Evolutionary conservation across 345 rosid species (phyloP), one percentile per base, ranked within the genome.

Genomic region (Physaria fendleri): DNA sequence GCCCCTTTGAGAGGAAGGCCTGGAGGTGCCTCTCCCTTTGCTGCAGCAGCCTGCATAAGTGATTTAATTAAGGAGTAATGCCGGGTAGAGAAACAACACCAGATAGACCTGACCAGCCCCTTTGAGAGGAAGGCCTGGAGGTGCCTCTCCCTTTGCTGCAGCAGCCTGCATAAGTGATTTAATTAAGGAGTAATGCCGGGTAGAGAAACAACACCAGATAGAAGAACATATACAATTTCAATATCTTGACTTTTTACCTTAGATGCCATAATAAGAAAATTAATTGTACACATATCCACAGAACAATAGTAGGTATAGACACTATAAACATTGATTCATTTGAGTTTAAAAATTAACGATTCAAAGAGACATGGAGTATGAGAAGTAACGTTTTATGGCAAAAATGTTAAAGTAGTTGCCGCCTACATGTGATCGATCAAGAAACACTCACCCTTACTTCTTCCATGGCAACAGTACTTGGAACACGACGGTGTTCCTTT

Each of bases 61-160:
- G 43, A 42, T 45, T 62, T 30, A 62, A 16, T 34, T 56, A 35
- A 51, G 49, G 27, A 50, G 42, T 12, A 58, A 28, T 64, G 56
- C 32, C 11, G 17, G 20, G 30, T 20, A 25, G 45, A 41, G 44
- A 57, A 55, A 55, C 38, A 47, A 57, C 24, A 18, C 13, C 27
- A 48, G 41, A 50, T n/a, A n/a, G n/a, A n/a, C n/a, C n/a, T n/a
- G 97, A 63, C 96, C 97, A 59, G 95, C 97, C 53, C 97, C 95
- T 75, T 94, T 94, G 44, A 94, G 74, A 76, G 97, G 99, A 54
- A 94, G 95, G 65, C 99, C 99, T 33, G 87, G 95, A 76, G 97
- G 99, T 56, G 99, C 97, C 80, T 94, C 99, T 72, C 99, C 97
- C 80, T 94, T 94, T 6, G 97, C 99, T 34, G 97, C 96, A 61